Conservation (phyloP, 1,284 basidiomycete genomes). For the Neotropicomus parvogracilis region DNA sequence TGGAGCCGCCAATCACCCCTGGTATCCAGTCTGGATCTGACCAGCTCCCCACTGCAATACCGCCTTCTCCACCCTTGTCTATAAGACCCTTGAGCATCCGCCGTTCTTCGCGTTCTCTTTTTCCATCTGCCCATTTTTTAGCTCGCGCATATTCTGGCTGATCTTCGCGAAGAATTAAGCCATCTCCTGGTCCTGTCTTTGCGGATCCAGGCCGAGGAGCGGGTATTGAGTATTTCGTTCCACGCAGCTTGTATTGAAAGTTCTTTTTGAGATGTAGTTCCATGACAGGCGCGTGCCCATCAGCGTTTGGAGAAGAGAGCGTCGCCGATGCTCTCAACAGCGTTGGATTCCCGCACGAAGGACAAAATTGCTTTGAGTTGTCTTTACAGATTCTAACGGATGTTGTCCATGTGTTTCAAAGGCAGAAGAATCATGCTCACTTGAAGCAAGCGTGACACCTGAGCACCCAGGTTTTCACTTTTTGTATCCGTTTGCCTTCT, state of each 20-base stretch:
- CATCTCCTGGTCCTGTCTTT: constrained; percentile 76
- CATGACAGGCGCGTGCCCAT: constrained; percentile 59
- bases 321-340: constrained; percentile 91
- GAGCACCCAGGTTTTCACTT: constrained; percentile 93
- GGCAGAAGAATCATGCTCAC: constrained; percentile 49
- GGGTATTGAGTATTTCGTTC: constrained; percentile 92
- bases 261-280: constrained; percentile 90
- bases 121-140: constrained; percentile 68
- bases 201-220: constrained; percentile 87
- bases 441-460: constrained; percentile 99
- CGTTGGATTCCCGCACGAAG: constrained; percentile 93
- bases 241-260: constrained; percentile 91
- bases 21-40: constrained; percentile 96
- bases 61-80: constrained; percentile 46
- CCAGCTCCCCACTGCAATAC: constrained; percentile 70
- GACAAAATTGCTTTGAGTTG: constrained; percentile 92
- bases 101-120: constrained; percentile 75
- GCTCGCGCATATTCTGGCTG: constrained; percentile 84
- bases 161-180: constrained; percentile 87
- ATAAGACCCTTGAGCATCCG: constrained; percentile 66
- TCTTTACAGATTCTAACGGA: constrained; percentile 88
- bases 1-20: constrained; percentile 73
- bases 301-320: constrained; percentile 62
- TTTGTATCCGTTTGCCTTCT: constrained; percentile 87
- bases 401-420: constrained; percentile 3